Percentiles rank a stretch among this genome's conserved stretches.
Conservation (phyloP, 805 yeast species). For the Metschnikowia vanudenii region DNA sequence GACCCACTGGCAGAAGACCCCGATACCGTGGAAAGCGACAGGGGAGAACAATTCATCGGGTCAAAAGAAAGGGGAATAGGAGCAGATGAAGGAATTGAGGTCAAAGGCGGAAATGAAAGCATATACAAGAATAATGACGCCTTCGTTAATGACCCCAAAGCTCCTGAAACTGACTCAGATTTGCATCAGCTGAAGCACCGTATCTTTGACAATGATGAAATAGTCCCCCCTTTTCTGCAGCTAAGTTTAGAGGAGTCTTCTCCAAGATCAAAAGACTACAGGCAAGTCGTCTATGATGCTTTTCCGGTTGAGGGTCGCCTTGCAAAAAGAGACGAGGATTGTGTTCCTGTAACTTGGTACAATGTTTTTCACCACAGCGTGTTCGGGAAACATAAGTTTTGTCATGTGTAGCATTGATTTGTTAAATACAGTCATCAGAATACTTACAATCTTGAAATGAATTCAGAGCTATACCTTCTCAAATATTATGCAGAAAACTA, state of each 20-base stretch:
- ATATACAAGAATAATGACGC: not conserved
- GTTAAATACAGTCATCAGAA: too few relatives aligned
- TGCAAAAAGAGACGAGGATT: slow-evolving; percentile 24
- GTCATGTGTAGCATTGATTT: slow-evolving; percentile 16
- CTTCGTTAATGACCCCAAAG: too few relatives aligned
- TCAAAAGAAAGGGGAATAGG: too few relatives aligned
- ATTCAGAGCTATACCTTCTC: too few relatives aligned
- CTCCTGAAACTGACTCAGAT: not conserved
- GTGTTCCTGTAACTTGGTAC: slow-evolving; percentile 53
- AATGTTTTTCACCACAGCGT: slow-evolving; percentile 50
- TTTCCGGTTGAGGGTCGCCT: not conserved
- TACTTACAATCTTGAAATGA: not conserved
- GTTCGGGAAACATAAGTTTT: slow-evolving; percentile 47
- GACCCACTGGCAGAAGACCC: too few relatives aligned
- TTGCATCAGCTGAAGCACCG: slow-evolving; percentile 5
- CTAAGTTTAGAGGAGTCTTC: not conserved
- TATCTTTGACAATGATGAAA: slow-evolving; percentile 8
- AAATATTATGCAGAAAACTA: too few relatives aligned
- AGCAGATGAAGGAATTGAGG: too few relatives aligned
- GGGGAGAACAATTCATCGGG: too few relatives aligned
- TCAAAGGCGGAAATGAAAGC: not conserved
- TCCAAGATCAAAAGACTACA: slow-evolving; percentile 4
- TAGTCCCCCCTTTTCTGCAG: slow-evolving; percentile 1
- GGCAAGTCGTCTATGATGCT: slow-evolving; percentile 4
- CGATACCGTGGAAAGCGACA: too few relatives aligned